Base-by-base conservation (phyloP, 2,329 filamentous ascomycete species). In the Pseudofabraea citricarpa region DNA sequence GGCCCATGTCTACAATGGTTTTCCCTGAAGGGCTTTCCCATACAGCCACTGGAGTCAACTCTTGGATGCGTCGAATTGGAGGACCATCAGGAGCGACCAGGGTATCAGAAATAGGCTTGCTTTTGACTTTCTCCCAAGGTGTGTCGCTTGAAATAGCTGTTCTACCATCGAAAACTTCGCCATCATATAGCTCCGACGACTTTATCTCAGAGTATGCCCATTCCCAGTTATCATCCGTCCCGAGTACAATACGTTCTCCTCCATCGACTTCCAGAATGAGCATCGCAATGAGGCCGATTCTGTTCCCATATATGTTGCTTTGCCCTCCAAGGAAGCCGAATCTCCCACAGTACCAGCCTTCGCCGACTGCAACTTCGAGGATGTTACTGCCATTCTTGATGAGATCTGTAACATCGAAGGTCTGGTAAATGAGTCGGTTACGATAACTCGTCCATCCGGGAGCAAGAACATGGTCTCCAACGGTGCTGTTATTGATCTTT, bases 1-100 rank as follows among this genome's bases (percentile, higher is more conserved):
- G 75, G 2, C 75, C 75, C 54, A 80, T 79, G 48, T 81, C 75
- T 23, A 78, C 44, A 3, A 77, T 55, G 0, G 60, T 66, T 47
- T 72, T 73, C 1, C 71, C 69, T 0, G 67, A 66, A 0, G 63
- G 59, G 13, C 24, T 27, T 13, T 27, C 13, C 13, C 8, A 27
- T 8, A 27, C 13, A 8, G 24, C 7, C 8, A 27, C 13, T 27
- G 31, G 31, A n/a, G 9, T 8, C 12, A 35, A 7, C 16, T 35
- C 31, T 47, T 67, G 55, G 0, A 58, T 59, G 4, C 58, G 54
- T 12, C 67, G 61, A 1, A 75, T 65, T 1, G 72, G 72, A 3
- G 73, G 65, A 0, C 58, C 63, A 40, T 70, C 65, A 0, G 70
- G 62, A 3, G 68, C 52, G 9, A 65, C 58, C 4, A 76, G 59